phyloP scores from a whole-genome alignment of 192 early-diverging fungal genomes.

The Podila clonocystis region DNA sequence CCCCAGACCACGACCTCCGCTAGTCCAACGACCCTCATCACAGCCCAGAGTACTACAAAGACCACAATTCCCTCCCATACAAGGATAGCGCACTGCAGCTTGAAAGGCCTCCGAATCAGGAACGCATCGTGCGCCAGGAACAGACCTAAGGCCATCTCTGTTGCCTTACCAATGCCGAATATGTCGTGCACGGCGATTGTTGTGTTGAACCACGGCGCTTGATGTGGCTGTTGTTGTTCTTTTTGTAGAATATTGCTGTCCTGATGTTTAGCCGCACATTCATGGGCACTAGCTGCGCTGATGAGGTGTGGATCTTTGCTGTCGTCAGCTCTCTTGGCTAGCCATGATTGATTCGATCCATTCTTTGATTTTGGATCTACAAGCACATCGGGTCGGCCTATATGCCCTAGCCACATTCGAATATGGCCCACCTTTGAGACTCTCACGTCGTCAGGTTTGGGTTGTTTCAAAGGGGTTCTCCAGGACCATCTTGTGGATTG shows the following conservation, averaged over 20 bases:
- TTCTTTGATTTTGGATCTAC: neutral
- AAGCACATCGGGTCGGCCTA: neutral
- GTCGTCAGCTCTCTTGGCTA: no score
- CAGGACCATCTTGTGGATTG: neutral
- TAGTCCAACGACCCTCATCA: constrained; percentile 32
- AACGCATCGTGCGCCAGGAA: constrained; percentile 43
- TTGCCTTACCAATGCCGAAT: constrained; percentile 32
- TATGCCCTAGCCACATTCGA: neutral
- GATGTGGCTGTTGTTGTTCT: neutral
- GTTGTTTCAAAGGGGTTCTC: neutral
- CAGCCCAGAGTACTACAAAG: constrained; percentile 19
- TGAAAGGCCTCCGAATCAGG: constrained; percentile 27
- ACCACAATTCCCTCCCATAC: constrained; percentile 29
- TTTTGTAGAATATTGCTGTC: neutral
- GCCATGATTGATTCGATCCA: neutral
- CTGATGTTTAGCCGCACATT: neutral
- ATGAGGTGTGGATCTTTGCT: no score
- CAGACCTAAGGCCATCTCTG: constrained; percentile 32
- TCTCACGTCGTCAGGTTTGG: neutral
- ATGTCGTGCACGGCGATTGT: constrained; percentile 33
- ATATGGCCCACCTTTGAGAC: neutral
- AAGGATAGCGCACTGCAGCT: constrained; percentile 34
- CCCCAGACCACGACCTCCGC: constrained; percentile 40
- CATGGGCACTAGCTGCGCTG: no score
- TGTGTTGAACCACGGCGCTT: neutral